These are phyloP conservation scores for Sistotremastrum niveocremeum DNA, from an alignment of 768 basidiomycete species.

Conservation along the genomic window DNA sequence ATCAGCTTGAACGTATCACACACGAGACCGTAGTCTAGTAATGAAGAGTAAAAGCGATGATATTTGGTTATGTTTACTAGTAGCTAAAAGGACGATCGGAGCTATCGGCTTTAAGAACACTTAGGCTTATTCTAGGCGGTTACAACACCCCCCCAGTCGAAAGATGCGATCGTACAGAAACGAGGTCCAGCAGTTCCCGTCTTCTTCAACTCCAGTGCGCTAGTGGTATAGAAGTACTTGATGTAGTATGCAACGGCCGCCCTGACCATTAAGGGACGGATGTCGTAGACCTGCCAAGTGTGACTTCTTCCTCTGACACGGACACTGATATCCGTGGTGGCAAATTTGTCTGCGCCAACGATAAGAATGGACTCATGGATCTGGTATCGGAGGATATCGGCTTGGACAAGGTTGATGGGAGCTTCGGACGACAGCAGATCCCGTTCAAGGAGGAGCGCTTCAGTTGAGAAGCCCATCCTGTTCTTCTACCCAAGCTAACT, in stretches of 20 bases:
- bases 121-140: no score
- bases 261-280: constrained; percentile 97
- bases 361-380: constrained; percentile 96
- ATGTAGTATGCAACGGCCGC: constrained; percentile 96
- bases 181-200: constrained; percentile 92
- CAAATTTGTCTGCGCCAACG: constrained; percentile 79
- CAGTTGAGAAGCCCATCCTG: no score
- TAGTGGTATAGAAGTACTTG: constrained; percentile 96
- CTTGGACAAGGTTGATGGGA: constrained; percentile 90
- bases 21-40: no score
- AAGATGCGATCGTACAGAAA: constrained; percentile 78
- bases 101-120: no score
- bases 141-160: no score
- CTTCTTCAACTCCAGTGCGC: constrained; percentile 97
- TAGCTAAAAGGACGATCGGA: no score
- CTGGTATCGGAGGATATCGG: constrained; percentile 94
- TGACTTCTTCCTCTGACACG: constrained; percentile 99
- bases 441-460: no score
- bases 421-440: no score
- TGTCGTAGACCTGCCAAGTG: constrained; percentile 96
- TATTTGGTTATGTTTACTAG: no score
- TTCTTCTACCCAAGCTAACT: no score
- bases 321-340: constrained; percentile 86
- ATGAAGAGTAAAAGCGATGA: no score
- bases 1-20: no score